These are phyloP conservation scores for Polysphondylium violaceum DNA, from an alignment of 78 protist genomes.

Conservation along the genomic window DNA sequence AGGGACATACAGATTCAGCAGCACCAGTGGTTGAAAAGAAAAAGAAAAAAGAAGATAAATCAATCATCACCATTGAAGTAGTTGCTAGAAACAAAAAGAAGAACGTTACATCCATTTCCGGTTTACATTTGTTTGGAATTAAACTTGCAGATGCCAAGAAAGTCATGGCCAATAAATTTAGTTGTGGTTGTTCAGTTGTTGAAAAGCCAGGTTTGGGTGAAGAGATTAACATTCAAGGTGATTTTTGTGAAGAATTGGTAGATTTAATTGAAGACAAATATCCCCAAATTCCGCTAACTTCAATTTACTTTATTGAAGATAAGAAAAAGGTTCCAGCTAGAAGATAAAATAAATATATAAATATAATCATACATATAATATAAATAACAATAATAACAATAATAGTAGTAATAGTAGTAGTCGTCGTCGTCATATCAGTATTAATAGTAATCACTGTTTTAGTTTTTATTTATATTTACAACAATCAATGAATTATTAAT, in stretches of 20 bases:
- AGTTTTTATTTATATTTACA: neutral
- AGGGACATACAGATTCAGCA: constrained; percentile 8
- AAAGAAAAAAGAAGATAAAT: constrained; percentile 43
- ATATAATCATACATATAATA: neutral
- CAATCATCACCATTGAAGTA: constrained; percentile 50
- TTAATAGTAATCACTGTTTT: neutral
- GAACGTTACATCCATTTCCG: constrained; percentile 62
- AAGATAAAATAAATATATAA: constrained; percentile 5
- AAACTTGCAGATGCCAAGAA: constrained; percentile 74
- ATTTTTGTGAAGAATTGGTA: constrained; percentile 47
- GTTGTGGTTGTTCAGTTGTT: constrained; percentile 82
- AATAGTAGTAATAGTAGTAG: neutral
- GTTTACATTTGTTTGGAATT: constrained; percentile 71
- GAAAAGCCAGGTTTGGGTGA: constrained; percentile 14
- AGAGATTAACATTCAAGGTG: constrained; percentile 76
- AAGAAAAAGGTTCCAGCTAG: constrained; percentile 60
- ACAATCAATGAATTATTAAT: constrained; percentile 8
- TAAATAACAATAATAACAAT: neutral
- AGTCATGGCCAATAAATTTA: constrained; percentile 78
- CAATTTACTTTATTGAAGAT: constrained; percentile 47
- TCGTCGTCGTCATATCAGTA: neutral
- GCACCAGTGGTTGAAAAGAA: constrained; percentile 26
- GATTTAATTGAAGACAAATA: constrained; percentile 69
- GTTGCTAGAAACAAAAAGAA: constrained; percentile 73
- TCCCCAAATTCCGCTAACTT: neutral